These are phyloP conservation scores for Aspergillus eucalypticola DNA, from an alignment of 2,329 filamentous ascomycete species.

Conservation along the genomic window DNA sequence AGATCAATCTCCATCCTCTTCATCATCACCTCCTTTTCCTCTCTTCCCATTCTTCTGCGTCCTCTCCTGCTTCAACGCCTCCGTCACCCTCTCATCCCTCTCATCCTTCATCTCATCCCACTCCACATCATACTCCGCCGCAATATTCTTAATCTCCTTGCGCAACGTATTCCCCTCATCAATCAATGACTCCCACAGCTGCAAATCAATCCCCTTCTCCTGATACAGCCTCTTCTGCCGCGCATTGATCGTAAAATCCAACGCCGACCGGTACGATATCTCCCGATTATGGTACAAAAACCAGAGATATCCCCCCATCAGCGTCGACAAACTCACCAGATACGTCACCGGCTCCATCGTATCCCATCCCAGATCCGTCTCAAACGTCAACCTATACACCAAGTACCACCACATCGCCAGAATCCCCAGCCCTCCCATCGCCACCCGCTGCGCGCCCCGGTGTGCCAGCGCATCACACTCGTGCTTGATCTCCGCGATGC, in stretches of 20 bases:
- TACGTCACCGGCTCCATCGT: slow-evolving; percentile 90
- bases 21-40: slow-evolving; percentile 2
- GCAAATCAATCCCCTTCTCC: slow-evolving; percentile 70
- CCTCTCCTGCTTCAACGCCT: slow-evolving; percentile 55
- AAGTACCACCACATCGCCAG: slow-evolving; percentile 77
- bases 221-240: slow-evolving; percentile 77
- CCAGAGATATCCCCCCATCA: slow-evolving; percentile 91
- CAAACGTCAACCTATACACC: slow-evolving; percentile 69
- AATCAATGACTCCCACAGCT: slow-evolving; percentile 74
- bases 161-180: slow-evolving; percentile 77
- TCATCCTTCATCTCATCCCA: slow-evolving; percentile 80
- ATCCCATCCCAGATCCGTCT: slow-evolving; percentile 82
- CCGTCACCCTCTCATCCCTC: slow-evolving; percentile 60
- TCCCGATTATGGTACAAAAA: slow-evolving; percentile 91
- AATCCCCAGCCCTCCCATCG: slow-evolving; percentile 73
- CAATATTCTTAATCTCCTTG: slow-evolving; percentile 75
- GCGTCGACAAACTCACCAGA: slow-evolving; percentile 77
- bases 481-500: slow-evolving; percentile 71
- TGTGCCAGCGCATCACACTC: slow-evolving; percentile 80
- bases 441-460: slow-evolving; percentile 73
- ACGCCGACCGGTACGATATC: slow-evolving; percentile 79
- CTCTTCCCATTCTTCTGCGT: slow-evolving; percentile 35
- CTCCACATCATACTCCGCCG: slow-evolving; percentile 84
- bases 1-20: slow-evolving; percentile 6
- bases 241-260: slow-evolving; percentile 81